Conservation (phyloP, 2,329 filamentous ascomycete species). For the Scedosporium dehoogii region DNA sequence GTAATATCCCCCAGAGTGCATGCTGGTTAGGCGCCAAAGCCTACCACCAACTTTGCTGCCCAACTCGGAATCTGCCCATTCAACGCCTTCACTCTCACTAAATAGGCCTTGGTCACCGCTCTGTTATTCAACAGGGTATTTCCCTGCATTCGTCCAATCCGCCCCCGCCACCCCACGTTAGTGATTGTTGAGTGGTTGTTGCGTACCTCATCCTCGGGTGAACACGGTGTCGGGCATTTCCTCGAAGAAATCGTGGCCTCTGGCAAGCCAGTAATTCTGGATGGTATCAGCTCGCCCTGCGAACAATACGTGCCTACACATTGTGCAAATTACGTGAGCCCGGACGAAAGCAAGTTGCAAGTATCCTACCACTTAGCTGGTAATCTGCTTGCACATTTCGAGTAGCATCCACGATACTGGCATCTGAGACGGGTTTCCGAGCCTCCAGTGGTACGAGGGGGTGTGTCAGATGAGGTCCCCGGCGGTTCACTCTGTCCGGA, state of each 20-base stretch:
- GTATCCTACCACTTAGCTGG: neutral
- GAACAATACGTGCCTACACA: neutral
- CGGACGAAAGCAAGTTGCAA: neutral
- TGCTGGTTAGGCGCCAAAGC: neutral
- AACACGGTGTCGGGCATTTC: neutral
- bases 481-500: neutral
- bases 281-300: neutral
- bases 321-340: neutral
- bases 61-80: neutral
- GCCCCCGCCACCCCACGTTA: neutral
- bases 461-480: neutral
- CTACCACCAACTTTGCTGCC: neutral
- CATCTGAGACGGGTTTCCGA: neutral
- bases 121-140: neutral
- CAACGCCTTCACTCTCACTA: neutral
- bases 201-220: neutral
- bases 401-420: neutral
- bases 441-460: neutral
- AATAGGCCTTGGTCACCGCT: constrained; percentile 4
- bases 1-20: neutral
- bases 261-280: constrained; percentile 4
- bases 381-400: neutral
- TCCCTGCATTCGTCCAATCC: constrained; percentile 2
- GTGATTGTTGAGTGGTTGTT: neutral
- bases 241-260: neutral